A percentile compares a stretch with the other conserved stretches of the same genome.
Conservation (phyloP, 164 flowering plant genomes). For the Chloranthus sessilifolius region DNA sequence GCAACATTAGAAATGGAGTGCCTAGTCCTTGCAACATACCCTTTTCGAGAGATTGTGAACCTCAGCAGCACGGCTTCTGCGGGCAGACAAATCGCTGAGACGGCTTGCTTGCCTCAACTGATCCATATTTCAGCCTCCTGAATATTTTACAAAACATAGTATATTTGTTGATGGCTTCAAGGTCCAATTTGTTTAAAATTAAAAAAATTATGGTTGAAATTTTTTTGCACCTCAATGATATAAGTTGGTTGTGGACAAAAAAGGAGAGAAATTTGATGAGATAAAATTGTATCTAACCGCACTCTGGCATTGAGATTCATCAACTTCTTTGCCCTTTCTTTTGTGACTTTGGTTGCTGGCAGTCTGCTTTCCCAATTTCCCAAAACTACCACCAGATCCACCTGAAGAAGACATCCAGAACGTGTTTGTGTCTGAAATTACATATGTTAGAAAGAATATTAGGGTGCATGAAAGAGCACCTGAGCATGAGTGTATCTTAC, state of each 20-base stretch:
- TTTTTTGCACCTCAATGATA: too few species aligned
- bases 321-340: slow-evolving; percentile 40
- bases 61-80: slow-evolving; percentile 84
- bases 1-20: neutral
- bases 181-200: too few species aligned
- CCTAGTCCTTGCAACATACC: slow-evolving; percentile 28
- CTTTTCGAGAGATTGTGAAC: slow-evolving; percentile 91
- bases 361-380: slow-evolving; percentile 30
- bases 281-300: slow-evolving; percentile 30
- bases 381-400: slow-evolving; percentile 49
- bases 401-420: slow-evolving; percentile 63
- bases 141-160: neutral
- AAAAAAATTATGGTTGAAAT: too few species aligned
- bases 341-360: slow-evolving; percentile 29
- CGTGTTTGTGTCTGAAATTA: too few species aligned
- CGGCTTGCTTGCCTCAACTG: slow-evolving; percentile 17
- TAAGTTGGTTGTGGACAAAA: too few species aligned
- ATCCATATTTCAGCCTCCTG: slow-evolving; percentile 24
- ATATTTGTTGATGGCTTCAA: too few species aligned
- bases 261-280: neutral
- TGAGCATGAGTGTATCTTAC: too few species aligned
- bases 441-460: too few species aligned
- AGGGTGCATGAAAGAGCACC: too few species aligned
- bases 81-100: slow-evolving; percentile 30
- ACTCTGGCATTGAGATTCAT: slow-evolving; percentile 39